These are phyloP conservation scores for Yamadazyma siamensis DNA, from an alignment of 1,139 yeast genomes.

Conservation along the genomic window DNA sequence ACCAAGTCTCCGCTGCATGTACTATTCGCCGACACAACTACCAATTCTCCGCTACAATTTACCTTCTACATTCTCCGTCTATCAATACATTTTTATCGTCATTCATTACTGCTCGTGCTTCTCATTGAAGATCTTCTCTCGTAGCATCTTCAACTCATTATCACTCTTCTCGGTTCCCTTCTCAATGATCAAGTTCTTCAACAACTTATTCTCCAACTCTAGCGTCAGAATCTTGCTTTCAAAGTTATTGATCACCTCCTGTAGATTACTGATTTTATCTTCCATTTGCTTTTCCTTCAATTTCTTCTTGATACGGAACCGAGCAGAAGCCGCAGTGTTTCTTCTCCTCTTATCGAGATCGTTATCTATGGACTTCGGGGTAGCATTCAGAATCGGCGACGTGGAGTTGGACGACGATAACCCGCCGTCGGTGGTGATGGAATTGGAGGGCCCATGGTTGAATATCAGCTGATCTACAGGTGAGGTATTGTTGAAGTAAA, in stretches of 20 bases:
- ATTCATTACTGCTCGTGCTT: constrained; percentile 2
- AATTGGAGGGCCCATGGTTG: neutral
- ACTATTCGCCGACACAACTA: too few species aligned
- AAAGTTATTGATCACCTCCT: constrained; percentile 34
- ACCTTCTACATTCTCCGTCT: constrained; percentile 1
- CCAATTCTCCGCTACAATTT: too few species aligned
- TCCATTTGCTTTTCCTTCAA: constrained; percentile 59
- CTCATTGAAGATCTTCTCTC: constrained; percentile 26
- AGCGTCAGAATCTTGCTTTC: constrained; percentile 45
- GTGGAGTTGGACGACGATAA: constrained; percentile 1
- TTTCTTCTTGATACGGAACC: constrained; percentile 61
- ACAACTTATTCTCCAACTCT: constrained; percentile 81
- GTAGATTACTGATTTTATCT: constrained; percentile 41
- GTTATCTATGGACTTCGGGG: constrained; percentile 9
- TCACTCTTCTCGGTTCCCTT: constrained; percentile 47
- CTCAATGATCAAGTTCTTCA: constrained; percentile 55
- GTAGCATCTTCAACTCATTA: constrained; percentile 35
- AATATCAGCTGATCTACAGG: too few species aligned
- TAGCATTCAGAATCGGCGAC: constrained; percentile 1
- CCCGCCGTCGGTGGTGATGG: neutral
- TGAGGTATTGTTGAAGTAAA: constrained; percentile 1
- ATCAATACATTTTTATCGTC: too few species aligned
- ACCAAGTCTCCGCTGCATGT: too few species aligned
- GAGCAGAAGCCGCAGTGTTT: constrained; percentile 62
- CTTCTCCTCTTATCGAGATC: constrained; percentile 48